phyloP scores from a whole-genome alignment of 768 basidiomycete genomes.

The Phallus indusiatus region DNA sequence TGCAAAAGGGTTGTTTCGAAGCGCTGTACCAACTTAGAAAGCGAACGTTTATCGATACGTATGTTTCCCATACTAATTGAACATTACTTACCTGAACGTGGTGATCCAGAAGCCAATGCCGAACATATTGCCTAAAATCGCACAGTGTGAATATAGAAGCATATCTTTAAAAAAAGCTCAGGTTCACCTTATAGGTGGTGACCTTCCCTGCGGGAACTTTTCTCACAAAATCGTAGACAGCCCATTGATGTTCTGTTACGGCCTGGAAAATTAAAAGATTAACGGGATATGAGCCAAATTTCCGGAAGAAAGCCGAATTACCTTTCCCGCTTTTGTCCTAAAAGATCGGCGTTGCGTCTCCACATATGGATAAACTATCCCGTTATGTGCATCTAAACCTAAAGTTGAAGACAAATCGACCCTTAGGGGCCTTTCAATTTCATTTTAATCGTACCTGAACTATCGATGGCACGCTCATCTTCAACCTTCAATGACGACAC shows the following conservation, averaged over 20 bases:
- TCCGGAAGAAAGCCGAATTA: not conserved
- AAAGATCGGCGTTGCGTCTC: constrained; percentile 15
- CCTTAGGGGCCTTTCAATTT: too few relatives aligned
- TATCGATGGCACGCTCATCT: too few relatives aligned
- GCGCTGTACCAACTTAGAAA: constrained; percentile 48
- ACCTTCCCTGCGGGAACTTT: constrained; percentile 44
- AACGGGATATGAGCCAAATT: not conserved
- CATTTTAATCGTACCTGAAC: too few relatives aligned
- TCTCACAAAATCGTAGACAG: constrained; percentile 44
- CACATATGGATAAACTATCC: constrained; percentile 3
- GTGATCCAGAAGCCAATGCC: constrained; percentile 44
- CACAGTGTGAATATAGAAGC: not conserved
- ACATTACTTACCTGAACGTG: constrained; percentile 46
- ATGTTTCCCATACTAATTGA: not conserved
- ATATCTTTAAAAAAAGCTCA: not conserved
- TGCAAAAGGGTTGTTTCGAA: constrained; percentile 57
- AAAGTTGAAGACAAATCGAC: not conserved
- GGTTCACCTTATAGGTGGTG: constrained; percentile 40
- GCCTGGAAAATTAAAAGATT: constrained; percentile 28
- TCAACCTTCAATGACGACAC: too few relatives aligned
- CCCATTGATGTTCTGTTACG: constrained; percentile 48
- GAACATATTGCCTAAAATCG: constrained; percentile 28
- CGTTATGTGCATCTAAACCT: not conserved
- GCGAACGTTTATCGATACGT: not conserved
- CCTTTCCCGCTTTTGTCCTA: constrained; percentile 22